A percentile compares a stretch with the other conserved stretches of the same genome.
These are phyloP conservation scores for Psilocybe sp. DNA, from an alignment of 768 basidiomycete genomes.

Conservation along the genomic window DNA sequence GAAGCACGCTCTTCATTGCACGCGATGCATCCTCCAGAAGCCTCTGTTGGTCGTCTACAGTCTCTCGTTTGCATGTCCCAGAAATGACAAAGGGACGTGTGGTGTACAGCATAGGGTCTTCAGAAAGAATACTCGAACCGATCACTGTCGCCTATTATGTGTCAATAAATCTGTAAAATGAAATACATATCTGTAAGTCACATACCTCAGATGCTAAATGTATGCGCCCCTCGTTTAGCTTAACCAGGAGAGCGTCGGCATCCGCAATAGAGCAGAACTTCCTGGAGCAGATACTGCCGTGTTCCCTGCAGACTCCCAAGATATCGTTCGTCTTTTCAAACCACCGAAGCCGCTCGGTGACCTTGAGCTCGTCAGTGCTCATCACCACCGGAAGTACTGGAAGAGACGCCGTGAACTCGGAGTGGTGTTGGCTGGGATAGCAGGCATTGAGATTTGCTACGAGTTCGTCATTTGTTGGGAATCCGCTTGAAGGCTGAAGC, in stretches of 20 bases:
- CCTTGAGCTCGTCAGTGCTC: constrained; percentile 1
- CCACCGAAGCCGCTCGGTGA: too few relatives aligned
- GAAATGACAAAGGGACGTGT: constrained; percentile 1
- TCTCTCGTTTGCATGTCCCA: constrained; percentile 6
- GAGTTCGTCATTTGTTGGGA: constrained; percentile 5
- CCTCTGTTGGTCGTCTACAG: background rate
- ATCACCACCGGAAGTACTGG: too few relatives aligned
- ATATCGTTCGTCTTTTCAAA: background rate
- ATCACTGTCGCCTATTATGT: constrained; percentile 6
- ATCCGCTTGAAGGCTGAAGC: constrained; percentile 5
- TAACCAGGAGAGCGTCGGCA: background rate
- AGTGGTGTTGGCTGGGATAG: background rate
- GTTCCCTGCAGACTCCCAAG: constrained; percentile 5
- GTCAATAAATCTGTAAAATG: too few relatives aligned
- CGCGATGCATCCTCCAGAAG: constrained; percentile 15
- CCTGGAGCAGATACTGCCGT: background rate
- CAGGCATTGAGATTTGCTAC: background rate
- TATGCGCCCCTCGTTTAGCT: background rate
- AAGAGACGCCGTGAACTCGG: background rate
- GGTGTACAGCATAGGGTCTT: background rate
- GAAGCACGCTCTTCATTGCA: constrained; percentile 4
- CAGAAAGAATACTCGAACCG: background rate
- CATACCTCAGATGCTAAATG: constrained; percentile 3
- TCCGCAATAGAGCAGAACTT: constrained; percentile 4
- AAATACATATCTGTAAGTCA: too few relatives aligned